Base-by-base conservation (phyloP, 331 rosid genomes). In the Pyracantha coccinea region DNA sequence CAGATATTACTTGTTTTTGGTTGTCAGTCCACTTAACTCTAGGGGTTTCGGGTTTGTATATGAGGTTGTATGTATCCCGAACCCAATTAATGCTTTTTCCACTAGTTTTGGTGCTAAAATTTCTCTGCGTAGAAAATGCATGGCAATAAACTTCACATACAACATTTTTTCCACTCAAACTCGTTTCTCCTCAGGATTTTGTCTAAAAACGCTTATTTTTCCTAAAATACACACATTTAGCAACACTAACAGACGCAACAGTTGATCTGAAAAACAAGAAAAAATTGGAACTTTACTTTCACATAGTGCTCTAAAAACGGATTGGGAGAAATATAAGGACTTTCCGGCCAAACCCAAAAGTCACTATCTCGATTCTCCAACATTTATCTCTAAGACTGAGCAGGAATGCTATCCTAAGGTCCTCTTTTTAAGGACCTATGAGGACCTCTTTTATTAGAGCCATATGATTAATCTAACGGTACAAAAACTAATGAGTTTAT, bases 1-100 rank as follows among this genome's bases (percentile, higher is more conserved):
- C 80, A 33, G 80, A 78, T 62, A 83, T 67, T 27, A 85, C 52
- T 62, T 76, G 45, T 65, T 67, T 81, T 69, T 81, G 89, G 61
- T 85, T 72, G 29, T 88, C 82, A 41, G 83, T 85, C 91, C 91
- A 85, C 58, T 81, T 24, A 59, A 69, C 60, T 68, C 19, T 71
- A 7, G 65, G 8, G n/a, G 68, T 57, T 47, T 57, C 50, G 31
- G 52, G 1, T 55, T 66, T 78, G 28, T 2, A 7, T 23, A 27
- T 58, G 12, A 23, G 54, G 52, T 61, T 76, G 64, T 59, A 47
- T 78, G 60, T 64, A 44, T 19, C 45, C 29, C 41, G 75, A 66
- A 31, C 25, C 50, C 55, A 54, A 38, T 66, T 24, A 13, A 61
- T 62, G 75, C 64, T 66, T 74, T 71, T 81, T 21, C 74, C 66